Conservation (phyloP, 257 asterid species). For the Solanum ossicruentum region DNA sequence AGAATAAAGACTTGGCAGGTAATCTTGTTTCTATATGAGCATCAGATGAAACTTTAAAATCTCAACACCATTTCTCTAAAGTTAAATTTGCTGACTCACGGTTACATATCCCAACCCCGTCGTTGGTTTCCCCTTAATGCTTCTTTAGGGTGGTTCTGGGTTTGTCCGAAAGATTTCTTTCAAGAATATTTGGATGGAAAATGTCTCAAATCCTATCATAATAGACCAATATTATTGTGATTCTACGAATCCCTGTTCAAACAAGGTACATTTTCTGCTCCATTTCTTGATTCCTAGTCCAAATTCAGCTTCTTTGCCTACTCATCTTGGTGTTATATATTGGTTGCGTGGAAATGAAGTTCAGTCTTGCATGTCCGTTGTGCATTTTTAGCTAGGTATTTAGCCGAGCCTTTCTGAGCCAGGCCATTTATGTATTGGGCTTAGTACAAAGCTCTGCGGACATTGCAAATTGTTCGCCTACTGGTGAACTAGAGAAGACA, state of each 20-base stretch:
- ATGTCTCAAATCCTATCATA: slow-evolving; percentile 81
- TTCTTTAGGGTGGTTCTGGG: slow-evolving; percentile 79
- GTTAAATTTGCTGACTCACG: not conserved
- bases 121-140: not conserved
- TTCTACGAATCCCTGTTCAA: slow-evolving; percentile 39
- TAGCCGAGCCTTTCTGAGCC: not conserved
- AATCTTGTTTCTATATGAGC: not conserved
- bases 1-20: slow-evolving; percentile 99
- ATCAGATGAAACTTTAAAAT: not conserved
- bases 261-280: slow-evolving; percentile 42
- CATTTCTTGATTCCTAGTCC: not conserved
- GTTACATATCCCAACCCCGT: not conserved
- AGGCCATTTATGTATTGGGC: not conserved
- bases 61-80: not conserved
- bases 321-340: not conserved
- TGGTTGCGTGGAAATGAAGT: not conserved
- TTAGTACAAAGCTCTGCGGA: not conserved
- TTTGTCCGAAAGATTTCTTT: slow-evolving; percentile 47
- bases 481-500: not conserved
- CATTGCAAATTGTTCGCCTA: not conserved
- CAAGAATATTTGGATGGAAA: slow-evolving; percentile 57
- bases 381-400: not conserved
- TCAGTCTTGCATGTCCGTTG: not conserved
- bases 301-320: not conserved
- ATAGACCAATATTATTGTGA: slow-evolving; percentile 85